A percentile compares a stretch with the other conserved stretches of the same genome.
phyloP scores from a whole-genome alignment of 1,284 basidiomycete species.

The Schizopora paradoxa region DNA sequence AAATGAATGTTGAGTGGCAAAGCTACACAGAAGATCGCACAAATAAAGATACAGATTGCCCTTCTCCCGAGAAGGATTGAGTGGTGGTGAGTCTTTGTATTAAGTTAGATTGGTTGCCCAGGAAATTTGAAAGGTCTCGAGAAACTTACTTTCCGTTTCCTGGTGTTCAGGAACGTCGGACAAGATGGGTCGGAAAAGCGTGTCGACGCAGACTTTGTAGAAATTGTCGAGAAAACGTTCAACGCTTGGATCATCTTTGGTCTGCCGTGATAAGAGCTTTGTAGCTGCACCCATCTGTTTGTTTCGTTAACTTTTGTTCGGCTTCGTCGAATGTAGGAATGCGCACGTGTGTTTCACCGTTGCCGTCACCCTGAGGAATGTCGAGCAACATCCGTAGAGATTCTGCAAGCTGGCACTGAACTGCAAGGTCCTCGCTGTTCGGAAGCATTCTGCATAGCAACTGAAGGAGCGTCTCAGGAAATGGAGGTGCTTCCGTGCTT shows the following conservation, averaged over 20 bases:
- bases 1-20: slow-evolving; percentile 83
- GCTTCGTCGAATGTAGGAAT: background rate
- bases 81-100: slow-evolving; percentile 41
- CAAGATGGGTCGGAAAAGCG: slow-evolving; percentile 74
- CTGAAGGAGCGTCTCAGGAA: slow-evolving; percentile 62
- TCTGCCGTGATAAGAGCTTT: slow-evolving; percentile 46
- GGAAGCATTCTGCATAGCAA: slow-evolving; percentile 77
- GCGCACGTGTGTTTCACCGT: slow-evolving; percentile 35
- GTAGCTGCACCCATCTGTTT: slow-evolving; percentile 23
- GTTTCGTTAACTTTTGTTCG: background rate
- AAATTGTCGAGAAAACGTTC: slow-evolving; percentile 91
- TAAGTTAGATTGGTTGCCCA: slow-evolving; percentile 4
- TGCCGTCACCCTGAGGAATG: slow-evolving; percentile 44
- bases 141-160: slow-evolving; percentile 48
- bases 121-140: slow-evolving; percentile 2
- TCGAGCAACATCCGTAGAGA: slow-evolving; percentile 85
- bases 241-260: slow-evolving; percentile 77
- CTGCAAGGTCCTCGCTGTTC: slow-evolving; percentile 75
- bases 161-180: slow-evolving; percentile 71
- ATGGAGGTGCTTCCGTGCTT: slow-evolving; percentile 12
- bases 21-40: slow-evolving; percentile 88
- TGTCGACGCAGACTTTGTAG: slow-evolving; percentile 74
- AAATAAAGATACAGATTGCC: slow-evolving; percentile 77
- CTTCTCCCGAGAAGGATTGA: slow-evolving; percentile 62
- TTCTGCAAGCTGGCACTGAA: slow-evolving; percentile 90